Base-by-base conservation (phyloP, 2,329 filamentous ascomycete genomes). In the Aaosphaeria arxii region DNA sequence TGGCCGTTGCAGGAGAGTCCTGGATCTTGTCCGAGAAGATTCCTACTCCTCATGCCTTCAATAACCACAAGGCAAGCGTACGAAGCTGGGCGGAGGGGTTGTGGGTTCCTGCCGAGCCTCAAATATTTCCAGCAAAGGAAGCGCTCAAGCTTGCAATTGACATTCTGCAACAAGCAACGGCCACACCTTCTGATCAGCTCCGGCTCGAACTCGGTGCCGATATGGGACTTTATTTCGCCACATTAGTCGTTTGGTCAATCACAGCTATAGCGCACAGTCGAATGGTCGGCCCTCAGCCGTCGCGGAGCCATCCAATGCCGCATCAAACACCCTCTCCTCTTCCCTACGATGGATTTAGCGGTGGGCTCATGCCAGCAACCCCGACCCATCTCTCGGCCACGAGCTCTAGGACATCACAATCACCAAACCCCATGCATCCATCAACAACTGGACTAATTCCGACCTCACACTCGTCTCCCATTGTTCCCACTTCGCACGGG, bases 1-100 rank as follows among this genome's bases (percentile, higher is more conserved):
- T 77, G 11, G 73, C 73, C 30, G 66, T 75, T 0, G 66, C 71
- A 4, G 73, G 74, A 33, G 72, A 76, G 44, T 68, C 71, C 11
- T 77, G 74, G 74, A 63, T 75, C 6, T 57, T 76, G n/a, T 69
- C 63, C 1, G 70, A 74, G 48, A 74, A 75, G 43, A 56, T 75
- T 2, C 49, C 62, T 28, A 61, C 62, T 11, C 56, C 58, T 5
- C 58, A 59, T 11, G 63, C 66, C n/a, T 72, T 69, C 49, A 48
- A 53, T 11, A 49, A 40, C 5, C 52, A 68, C 5, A 71, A 70
- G 47, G 49, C 55, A 4, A 63, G 59, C 1, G 56, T 73, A 6
- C 57, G 58, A 7, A 52, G 58, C 2, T 77, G 74, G 74, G 54
- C 68, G n/a, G 46, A 45, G 9, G 58, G 57, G 11, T 50, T 70